Base-by-base conservation (phyloP, 2,329 filamentous ascomycete species). In the Cladosporium sp. region DNA sequence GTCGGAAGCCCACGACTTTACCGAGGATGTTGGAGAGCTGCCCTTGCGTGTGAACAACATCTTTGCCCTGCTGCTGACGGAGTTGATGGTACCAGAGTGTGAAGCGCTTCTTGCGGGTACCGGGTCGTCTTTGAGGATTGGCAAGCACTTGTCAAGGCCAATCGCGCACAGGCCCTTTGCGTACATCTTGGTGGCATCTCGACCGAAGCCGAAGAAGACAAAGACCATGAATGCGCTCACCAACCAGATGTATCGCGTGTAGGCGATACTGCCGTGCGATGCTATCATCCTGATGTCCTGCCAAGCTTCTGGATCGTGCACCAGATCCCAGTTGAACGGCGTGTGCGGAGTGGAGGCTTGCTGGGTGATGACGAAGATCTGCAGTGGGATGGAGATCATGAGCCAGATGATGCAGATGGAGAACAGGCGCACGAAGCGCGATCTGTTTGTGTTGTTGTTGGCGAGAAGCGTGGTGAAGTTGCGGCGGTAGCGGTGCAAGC, bases 201-300 rank as follows among this genome's bases (percentile, higher is more conserved):
- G 75, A 30, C 86, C 86, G 15, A 85, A 80, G 8, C 87, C 86
- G 63, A 88, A 88, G 65, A 86, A 82, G n/a, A 81, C 55, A 67
- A 88, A 88, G 12, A 84, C 72, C 25, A 85, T 59, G 60, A 82
- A 78, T 0, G 82, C 83, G 3, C 79, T 74, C 0, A 67, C 76
- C 9, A 87, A 73, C 49, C 82, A 78, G 19, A 82, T 75, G 83
- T 84, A 89, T 30, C 81, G 78, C 66, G 87, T 82, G 60, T 81
- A 81, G 43, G 75, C 69, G 39, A 82, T 73, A 1, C 62, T 9
- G 37, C 82, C 78, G 40, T 72, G 38, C 20, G 77, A 73, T 2
- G 79, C 77, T 2, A 81, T 67, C 60, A 78, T 79, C 28, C 76
- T 61, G 60, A 86, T 80, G 1, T 66, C 67, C 47, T 75, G 68